Evolutionary conservation across 2,329 filamentous ascomycete species (phyloP).

Genomic region (Huntiella moniliformis): DNA sequence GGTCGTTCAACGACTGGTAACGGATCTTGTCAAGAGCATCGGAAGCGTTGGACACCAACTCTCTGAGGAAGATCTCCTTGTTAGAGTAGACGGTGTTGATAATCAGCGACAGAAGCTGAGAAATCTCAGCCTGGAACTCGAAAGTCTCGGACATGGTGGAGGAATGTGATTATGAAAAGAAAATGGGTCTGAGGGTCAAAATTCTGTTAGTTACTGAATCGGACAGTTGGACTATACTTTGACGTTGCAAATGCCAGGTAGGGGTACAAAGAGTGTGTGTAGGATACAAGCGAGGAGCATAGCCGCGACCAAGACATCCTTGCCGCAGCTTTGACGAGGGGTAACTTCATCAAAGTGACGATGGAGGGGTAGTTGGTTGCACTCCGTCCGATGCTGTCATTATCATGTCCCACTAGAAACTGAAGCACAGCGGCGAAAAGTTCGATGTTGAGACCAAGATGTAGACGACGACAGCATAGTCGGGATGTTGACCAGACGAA

Average conservation of each 20-base stretch:
- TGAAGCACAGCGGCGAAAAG: too few species aligned
- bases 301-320: background rate
- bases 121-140: constrained; percentile 99
- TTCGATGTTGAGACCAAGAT: too few species aligned
- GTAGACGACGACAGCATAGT: too few species aligned
- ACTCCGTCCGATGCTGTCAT: too few species aligned
- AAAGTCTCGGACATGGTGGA: constrained; percentile 52
- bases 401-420: too few species aligned
- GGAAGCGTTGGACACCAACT: constrained; percentile 94
- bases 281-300: background rate
- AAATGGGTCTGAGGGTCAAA: constrained; percentile 6
- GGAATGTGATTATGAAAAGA: constrained; percentile 5
- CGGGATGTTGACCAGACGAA: too few species aligned
- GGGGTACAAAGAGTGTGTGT: constrained; percentile 3
- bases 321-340: background rate
- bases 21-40: constrained; percentile 99
- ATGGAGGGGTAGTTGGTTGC: too few species aligned
- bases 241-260: too few species aligned
- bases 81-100: constrained; percentile 99
- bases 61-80: constrained; percentile 99
- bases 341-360: too few species aligned
- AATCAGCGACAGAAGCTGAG: constrained; percentile 97
- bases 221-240: too few species aligned
- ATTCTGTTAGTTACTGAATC: too few species aligned
- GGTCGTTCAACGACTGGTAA: constrained; percentile 94